Evolutionary conservation across 2,329 filamentous ascomycete genomes (phyloP).

Genomic region (Ustilaginoidea virens): DNA sequence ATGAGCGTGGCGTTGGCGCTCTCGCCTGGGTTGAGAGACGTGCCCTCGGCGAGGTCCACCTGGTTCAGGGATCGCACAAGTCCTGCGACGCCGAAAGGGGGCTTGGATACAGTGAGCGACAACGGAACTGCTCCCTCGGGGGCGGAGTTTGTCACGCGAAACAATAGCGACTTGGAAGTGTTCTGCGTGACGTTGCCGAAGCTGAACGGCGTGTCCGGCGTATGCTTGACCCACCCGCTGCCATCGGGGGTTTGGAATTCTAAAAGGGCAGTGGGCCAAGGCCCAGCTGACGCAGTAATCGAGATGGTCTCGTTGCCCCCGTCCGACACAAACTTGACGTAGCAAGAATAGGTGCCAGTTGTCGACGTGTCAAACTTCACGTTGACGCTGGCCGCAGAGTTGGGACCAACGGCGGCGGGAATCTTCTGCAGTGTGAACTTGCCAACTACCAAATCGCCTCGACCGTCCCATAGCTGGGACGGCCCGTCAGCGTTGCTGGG

Average conservation of each 20-base stretch:
- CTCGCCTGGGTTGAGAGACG: constrained; percentile 29
- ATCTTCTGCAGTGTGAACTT: constrained; percentile 32
- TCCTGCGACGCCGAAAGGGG: constrained; percentile 38
- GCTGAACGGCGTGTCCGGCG: constrained; percentile 26
- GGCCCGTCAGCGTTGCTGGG: constrained; percentile 27
- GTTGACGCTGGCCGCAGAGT: constrained; percentile 21
- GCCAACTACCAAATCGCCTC: constrained; percentile 23
- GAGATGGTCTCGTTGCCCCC: constrained; percentile 33
- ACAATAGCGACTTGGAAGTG: constrained; percentile 26
- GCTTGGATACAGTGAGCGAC: constrained; percentile 44
- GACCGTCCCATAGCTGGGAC: constrained; percentile 21
- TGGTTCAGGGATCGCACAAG: constrained; percentile 38
- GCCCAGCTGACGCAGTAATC: constrained; percentile 32
- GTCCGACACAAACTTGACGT: constrained; percentile 28
- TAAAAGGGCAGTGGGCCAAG: constrained; percentile 30
- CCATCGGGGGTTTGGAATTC: constrained; percentile 40
- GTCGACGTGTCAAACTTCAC: constrained; percentile 30
- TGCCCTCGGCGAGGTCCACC: constrained; percentile 42
- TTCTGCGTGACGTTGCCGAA: constrained; percentile 42
- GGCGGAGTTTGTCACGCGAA: constrained; percentile 38
- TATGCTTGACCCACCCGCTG: constrained; percentile 32
- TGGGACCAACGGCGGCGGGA: constrained; percentile 26
- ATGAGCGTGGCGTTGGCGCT: constrained; percentile 35
- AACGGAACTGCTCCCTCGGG: constrained; percentile 27
- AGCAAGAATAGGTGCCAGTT: constrained; percentile 33